Evolutionary conservation across 495 filamentous ascomycete species (phyloP).

Genomic region (Oidiodendron maius): DNA sequence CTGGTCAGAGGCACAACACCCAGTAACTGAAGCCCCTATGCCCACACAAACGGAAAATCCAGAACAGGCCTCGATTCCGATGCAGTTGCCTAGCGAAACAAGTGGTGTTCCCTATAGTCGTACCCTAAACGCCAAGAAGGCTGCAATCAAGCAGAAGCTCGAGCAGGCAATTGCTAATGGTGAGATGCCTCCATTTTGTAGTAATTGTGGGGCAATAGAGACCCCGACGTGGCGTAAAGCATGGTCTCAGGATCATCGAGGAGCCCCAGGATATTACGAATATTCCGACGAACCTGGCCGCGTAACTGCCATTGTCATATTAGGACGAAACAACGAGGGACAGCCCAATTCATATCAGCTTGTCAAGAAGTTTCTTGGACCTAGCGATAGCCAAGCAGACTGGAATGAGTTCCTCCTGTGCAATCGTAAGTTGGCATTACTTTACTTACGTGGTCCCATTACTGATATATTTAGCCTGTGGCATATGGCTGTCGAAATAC

Average conservation of each 20-base stretch:
- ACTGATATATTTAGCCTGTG: slow-evolving; percentile 55
- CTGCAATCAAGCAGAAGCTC: slow-evolving; percentile 56
- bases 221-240: slow-evolving; percentile 94
- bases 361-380: slow-evolving; percentile 68
- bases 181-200: slow-evolving; percentile 76
- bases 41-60: slow-evolving; percentile 8
- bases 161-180: slow-evolving; percentile 63
- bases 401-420: slow-evolving; percentile 73
- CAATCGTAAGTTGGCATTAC: slow-evolving; percentile 48
- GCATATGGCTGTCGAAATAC: slow-evolving; percentile 86
- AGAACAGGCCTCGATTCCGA: not conserved
- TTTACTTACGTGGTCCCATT: slow-evolving; percentile 1
- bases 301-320: slow-evolving; percentile 58
- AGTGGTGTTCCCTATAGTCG: slow-evolving; percentile 9
- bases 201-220: slow-evolving; percentile 89
- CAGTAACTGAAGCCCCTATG: slow-evolving; percentile 27
- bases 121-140: slow-evolving; percentile 38
- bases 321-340: slow-evolving; percentile 54
- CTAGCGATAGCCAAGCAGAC: slow-evolving; percentile 50
- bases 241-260: slow-evolving; percentile 62
- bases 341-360: slow-evolving; percentile 57
- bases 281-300: slow-evolving; percentile 59
- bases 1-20: slow-evolving; percentile 32
- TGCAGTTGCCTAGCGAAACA: not conserved
- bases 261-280: slow-evolving; percentile 55